Base-by-base conservation (phyloP, 163 green algal genomes). In the Scenedesmus sp. region DNA sequence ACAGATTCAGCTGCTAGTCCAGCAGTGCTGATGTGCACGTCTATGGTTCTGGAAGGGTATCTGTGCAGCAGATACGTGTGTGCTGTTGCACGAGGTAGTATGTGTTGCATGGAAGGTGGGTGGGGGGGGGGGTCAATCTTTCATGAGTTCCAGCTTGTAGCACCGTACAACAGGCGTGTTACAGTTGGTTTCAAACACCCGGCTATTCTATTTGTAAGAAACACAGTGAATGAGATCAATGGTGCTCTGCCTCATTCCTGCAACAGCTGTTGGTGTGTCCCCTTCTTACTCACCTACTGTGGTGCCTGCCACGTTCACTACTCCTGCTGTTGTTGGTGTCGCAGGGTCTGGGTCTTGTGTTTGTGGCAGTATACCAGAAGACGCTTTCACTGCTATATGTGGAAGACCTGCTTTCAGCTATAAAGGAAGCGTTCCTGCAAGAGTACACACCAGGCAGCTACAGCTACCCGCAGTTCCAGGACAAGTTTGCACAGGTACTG, bases 321-420 rank as follows among this genome's bases (percentile, higher is more conserved):
- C 56, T 4, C 4, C 56, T n/a, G 56, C 22, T 70, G 65, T 76
- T 76, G 30, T 40, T n/a, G n/a, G 65, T 37, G 4, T 20, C 61
- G 59, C 95, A 97, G 96, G 94, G 94, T 0, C 92, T 99, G 68
- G 96, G 96, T 4, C 92, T 99, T 3, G 97, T 99, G 33, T 99
- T 99, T 94, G 98, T 99, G 65, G 98, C 97, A 1, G 97, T 98
- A 1, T 99, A 99, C 92, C 97, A 99, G 76, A 95, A 97, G 59
- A 94, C 97, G 26, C 93, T 99, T 7, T 97, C 97, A 61, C 93
- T 99, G 40, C 91, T 97, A 56, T 99, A 99, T 91, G 98, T 99
- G 35, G 97, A 99, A 49, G 95, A 98, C 76, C 95, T 99, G 84
- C 95, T 99, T 81, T 86, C 94, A 24, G 46, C 80, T 3, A 93